Conservation (phyloP, 257 asterid species). For the Solanum chiquidenum region DNA sequence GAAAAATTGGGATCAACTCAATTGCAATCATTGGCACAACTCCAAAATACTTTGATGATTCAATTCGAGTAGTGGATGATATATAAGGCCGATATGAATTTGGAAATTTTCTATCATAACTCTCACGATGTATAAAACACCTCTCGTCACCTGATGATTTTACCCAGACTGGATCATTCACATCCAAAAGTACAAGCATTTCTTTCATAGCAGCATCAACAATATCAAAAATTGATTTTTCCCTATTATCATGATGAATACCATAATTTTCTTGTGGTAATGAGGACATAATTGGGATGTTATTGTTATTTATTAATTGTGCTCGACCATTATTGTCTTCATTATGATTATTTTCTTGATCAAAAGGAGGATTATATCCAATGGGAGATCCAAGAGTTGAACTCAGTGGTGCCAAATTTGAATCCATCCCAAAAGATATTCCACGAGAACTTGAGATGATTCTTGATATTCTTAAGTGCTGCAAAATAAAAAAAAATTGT, state of each 20-base stretch:
- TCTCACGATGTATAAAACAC: conserved; percentile 28
- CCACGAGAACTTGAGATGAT: conserved; percentile 21
- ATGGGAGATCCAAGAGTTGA: conserved; percentile 4
- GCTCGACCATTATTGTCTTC: neutral
- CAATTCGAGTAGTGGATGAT: conserved; percentile 34
- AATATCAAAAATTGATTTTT: conserved; percentile 23
- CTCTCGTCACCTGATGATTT: conserved; percentile 35
- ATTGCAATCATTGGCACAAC: conserved; percentile 40
- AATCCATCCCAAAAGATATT: neutral
- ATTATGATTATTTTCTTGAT: neutral
- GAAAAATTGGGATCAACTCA: conserved; percentile 42
- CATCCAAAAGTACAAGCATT: conserved; percentile 38
- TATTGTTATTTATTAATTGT: conserved; percentile 1
- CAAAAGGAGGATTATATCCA: neutral
- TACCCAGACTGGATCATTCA: conserved; percentile 56
- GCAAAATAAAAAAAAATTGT: neutral
- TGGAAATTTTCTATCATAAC: conserved; percentile 47
- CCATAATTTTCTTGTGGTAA: neutral
- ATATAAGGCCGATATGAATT: conserved; percentile 17
- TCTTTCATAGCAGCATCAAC: conserved; percentile 41
- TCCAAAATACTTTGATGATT: conserved; percentile 56
- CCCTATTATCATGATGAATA: conserved; percentile 10
- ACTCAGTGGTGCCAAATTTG: neutral
- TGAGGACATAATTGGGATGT: neutral
- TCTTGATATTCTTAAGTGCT: conserved; percentile 26